phyloP scores from a whole-genome alignment of 805 yeast genomes.

The Ascoidea asiatica region DNA sequence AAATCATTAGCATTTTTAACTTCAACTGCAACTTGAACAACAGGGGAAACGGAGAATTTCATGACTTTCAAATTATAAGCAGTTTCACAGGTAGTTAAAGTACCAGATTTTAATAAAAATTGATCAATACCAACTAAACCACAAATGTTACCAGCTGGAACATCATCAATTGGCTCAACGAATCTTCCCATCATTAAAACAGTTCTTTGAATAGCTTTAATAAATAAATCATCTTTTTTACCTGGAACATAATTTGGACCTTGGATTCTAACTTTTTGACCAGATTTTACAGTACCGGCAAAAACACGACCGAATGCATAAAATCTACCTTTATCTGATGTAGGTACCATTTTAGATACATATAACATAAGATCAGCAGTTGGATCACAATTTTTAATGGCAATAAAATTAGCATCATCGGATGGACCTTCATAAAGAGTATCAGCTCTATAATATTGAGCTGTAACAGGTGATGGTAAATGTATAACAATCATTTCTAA shows the following conservation, averaged over 20 bases:
- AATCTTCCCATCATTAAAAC: slow-evolving; percentile 99
- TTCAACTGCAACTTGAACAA: slow-evolving; percentile 98
- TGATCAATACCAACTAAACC: slow-evolving; percentile 99
- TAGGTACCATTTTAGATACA: slow-evolving; percentile 99
- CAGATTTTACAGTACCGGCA: slow-evolving; percentile 98
- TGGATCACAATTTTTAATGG: slow-evolving; percentile 98
- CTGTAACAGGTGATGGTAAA: slow-evolving; percentile 99
- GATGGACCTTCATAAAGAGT: slow-evolving; percentile 98
- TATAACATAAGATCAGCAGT: slow-evolving; percentile 95
- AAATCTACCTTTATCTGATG: slow-evolving; percentile 99
- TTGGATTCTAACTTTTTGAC: slow-evolving; percentile 98
- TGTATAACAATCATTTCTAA: slow-evolving; percentile 97
- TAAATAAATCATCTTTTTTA: slow-evolving; percentile 92
- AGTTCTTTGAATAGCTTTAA: slow-evolving; percentile 97
- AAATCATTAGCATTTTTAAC: slow-evolving; percentile 99
- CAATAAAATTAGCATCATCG: slow-evolving; percentile 79
- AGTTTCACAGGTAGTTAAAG: slow-evolving; percentile 90
- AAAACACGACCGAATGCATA: slow-evolving; percentile 99
- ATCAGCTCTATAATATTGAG: slow-evolving; percentile 98
- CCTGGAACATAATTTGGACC: slow-evolving; percentile 99
- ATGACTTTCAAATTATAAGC: slow-evolving; percentile 99
- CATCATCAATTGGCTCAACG: slow-evolving; percentile 96
- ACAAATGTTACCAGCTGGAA: slow-evolving; percentile 99
- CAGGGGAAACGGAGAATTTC: slow-evolving; percentile 99
- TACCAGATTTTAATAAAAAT: slow-evolving; percentile 98